A percentile compares a stretch with the other conserved stretches of the same genome.
phyloP scores from a whole-genome alignment of 2,329 filamentous ascomycete species.

The Stemphylium lycopersici region DNA sequence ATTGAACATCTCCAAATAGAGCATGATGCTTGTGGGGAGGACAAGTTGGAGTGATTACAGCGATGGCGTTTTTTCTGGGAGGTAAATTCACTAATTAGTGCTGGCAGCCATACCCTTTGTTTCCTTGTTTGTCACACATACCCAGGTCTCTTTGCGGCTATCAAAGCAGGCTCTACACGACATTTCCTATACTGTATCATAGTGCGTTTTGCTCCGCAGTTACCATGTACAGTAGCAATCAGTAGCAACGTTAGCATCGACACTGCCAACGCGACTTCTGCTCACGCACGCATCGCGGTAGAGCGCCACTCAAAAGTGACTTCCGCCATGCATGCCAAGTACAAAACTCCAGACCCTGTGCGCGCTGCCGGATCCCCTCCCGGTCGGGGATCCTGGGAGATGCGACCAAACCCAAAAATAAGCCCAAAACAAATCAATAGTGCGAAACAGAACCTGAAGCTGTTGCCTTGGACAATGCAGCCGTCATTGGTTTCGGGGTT shows the following conservation, averaged over 20 bases:
- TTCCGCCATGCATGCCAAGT: too few species aligned
- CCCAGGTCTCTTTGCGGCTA: not conserved
- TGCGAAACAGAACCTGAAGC: conserved; percentile 1
- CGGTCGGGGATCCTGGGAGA: too few species aligned
- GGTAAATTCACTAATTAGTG: not conserved
- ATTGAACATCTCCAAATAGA: conserved; percentile 1
- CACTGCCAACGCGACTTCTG: too few species aligned
- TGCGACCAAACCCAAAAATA: not conserved
- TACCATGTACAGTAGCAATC: too few species aligned
- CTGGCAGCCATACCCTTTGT: conserved; percentile 4
- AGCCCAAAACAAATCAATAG: conserved; percentile 8
- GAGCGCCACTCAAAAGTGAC: too few species aligned
- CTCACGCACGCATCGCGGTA: too few species aligned
- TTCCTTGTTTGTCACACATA: not conserved
- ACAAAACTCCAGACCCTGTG: too few species aligned
- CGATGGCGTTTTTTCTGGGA: not conserved
- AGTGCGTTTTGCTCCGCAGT: too few species aligned
- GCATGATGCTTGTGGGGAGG: not conserved
- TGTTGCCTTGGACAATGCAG: not conserved
- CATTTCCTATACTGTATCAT: not conserved
- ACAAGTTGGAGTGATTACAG: not conserved
- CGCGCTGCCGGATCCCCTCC: too few species aligned
- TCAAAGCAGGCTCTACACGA: not conserved
- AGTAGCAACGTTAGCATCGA: too few species aligned
- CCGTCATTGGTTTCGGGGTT: conserved; percentile 1